Conservation (phyloP, 2,329 filamentous ascomycete species). For the Chrysoporthe deuterocubensis region DNA sequence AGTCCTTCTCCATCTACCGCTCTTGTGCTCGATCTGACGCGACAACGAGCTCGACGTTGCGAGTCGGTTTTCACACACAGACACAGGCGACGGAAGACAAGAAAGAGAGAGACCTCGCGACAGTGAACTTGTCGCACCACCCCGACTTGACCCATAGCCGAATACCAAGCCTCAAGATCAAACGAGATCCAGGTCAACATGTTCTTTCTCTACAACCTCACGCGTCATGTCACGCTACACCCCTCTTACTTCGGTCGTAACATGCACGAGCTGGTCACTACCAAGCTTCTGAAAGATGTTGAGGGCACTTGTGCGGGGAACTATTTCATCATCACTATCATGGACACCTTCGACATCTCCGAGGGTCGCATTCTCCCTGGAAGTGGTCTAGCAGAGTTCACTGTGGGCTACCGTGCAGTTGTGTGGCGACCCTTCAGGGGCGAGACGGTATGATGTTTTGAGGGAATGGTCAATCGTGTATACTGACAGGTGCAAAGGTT, state of each 20-base stretch:
- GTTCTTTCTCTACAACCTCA: conserved; percentile 98
- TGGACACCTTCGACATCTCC: conserved; percentile 94
- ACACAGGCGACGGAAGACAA: neutral
- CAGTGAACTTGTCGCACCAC: conserved; percentile 1
- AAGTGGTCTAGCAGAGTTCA: conserved; percentile 91
- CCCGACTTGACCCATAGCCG: neutral
- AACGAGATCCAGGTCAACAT: conserved; percentile 54
- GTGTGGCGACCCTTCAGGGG: conserved; percentile 98
- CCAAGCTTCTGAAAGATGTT: conserved; percentile 87
- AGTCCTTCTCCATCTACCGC: neutral
- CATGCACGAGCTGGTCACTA: conserved; percentile 88
- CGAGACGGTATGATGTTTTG: conserved; percentile 75
- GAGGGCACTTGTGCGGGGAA: conserved; percentile 94
- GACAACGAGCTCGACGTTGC: conserved; percentile 1
- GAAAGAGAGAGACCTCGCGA: neutral
- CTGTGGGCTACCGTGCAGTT: conserved; percentile 91
- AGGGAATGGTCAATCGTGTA: conserved; percentile 14
- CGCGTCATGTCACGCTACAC: conserved; percentile 92
- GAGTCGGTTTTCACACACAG: neutral
- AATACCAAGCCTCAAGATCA: neutral
- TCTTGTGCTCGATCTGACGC: neutral
- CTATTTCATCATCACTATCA: conserved; percentile 97
- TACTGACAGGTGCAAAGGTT: conserved; percentile 59
- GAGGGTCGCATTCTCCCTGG: conserved; percentile 91
- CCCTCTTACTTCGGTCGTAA: conserved; percentile 96